These are phyloP conservation scores for Ustilago tritici DNA, from an alignment of 1,284 basidiomycete genomes.

Conservation along the genomic window DNA sequence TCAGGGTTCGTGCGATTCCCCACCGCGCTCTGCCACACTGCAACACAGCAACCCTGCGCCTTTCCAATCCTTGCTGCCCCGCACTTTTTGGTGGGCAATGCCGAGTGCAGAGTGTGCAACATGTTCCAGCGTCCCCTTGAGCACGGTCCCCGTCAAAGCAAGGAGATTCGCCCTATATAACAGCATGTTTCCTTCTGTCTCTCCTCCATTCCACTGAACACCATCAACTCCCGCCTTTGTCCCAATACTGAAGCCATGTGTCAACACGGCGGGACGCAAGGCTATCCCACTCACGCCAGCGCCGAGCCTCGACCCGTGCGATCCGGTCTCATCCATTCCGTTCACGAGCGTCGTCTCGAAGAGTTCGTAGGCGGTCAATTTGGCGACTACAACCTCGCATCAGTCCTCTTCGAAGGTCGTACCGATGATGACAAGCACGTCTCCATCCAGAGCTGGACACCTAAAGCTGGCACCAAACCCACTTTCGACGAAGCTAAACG, in stretches of 20 bases:
- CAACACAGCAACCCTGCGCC: constrained; percentile 25
- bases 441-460: constrained; percentile 58
- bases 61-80: constrained; percentile 16
- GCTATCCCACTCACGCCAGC: constrained; percentile 42
- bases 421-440: constrained; percentile 51
- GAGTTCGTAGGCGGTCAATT: constrained; percentile 62
- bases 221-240: not conserved
- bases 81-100: constrained; percentile 15
- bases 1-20: constrained; percentile 43
- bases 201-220: not conserved
- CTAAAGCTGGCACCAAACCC: constrained; percentile 57
- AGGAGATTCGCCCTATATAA: not conserved
- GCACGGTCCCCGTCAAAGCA: not conserved
- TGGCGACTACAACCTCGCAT: constrained; percentile 59
- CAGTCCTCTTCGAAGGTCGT: constrained; percentile 60
- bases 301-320: constrained; percentile 53
- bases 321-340: constrained; percentile 51
- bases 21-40: not conserved
- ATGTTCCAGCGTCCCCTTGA: not conserved
- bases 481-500: constrained; percentile 60
- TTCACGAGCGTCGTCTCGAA: constrained; percentile 56
- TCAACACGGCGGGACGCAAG: constrained; percentile 40
- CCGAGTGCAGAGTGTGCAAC: not conserved
- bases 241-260: constrained; percentile 27
- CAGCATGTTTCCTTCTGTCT: not conserved